These are phyloP conservation scores for Aspergillus carbonarius DNA, from an alignment of 2,329 filamentous ascomycete genomes.

Conservation along the genomic window DNA sequence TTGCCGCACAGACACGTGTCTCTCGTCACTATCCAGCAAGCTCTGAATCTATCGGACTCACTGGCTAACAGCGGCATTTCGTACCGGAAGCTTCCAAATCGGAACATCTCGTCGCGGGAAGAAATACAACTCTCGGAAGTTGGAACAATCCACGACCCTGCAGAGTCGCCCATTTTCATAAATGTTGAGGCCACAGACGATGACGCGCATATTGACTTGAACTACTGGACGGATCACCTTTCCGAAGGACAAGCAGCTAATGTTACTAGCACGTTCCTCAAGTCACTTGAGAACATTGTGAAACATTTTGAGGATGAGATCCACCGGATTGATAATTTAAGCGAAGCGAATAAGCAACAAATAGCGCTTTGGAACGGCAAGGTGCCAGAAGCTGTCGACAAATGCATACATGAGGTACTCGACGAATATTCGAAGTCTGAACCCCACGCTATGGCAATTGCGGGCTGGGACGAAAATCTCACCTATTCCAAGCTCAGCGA, in stretches of 20 bases:
- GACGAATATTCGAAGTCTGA: constrained; percentile 22
- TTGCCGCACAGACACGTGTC: constrained; percentile 46
- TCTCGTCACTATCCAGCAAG: constrained; percentile 50
- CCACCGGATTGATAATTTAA: constrained; percentile 39
- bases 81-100: constrained; percentile 44
- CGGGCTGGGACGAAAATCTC: constrained; percentile 33
- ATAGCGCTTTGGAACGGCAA: constrained; percentile 33
- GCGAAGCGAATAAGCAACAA: constrained; percentile 32
- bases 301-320: constrained; percentile 35
- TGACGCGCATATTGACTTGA: constrained; percentile 37
- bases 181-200: constrained; percentile 50
- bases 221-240: constrained; percentile 44
- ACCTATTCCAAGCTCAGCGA: constrained; percentile 36
- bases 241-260: constrained; percentile 41
- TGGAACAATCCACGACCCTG: constrained; percentile 47
- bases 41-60: constrained; percentile 37
- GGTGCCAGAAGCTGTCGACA: constrained; percentile 22
- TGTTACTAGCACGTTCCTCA: constrained; percentile 40
- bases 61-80: constrained; percentile 53
- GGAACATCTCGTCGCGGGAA: constrained; percentile 21
- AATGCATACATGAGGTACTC: constrained; percentile 31
- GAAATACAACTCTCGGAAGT: constrained; percentile 41
- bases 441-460: constrained; percentile 30
- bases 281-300: constrained; percentile 40
- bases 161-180: constrained; percentile 49